Base-by-base conservation (phyloP, 2,329 filamentous ascomycete species). In the Nothophaeocryptopus gaeumannii region DNA sequence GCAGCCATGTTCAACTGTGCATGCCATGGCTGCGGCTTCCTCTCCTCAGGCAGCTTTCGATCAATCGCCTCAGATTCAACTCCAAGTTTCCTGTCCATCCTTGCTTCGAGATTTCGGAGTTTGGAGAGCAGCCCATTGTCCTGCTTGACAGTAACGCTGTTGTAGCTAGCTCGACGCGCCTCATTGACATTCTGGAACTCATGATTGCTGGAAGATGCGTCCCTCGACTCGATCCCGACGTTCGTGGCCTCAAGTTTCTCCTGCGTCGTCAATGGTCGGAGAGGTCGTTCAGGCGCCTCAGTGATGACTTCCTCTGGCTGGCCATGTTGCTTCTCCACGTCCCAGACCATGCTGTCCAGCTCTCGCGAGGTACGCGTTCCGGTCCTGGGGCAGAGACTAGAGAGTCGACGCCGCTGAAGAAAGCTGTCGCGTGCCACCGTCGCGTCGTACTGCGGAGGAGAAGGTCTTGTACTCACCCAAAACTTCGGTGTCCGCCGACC, bases 21-120 rank as follows among this genome's bases (percentile, higher is more conserved):
- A 36, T 62, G 61, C 46, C 72, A 73, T 5, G 73, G 71, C 34
- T 72, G 68, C 13, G 63, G 64, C 54, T 71, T 71, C 45, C 73
- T 66, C 39, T 75, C 72, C 47, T 74, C 70, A 1, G 68, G 69
- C 9, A 74, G 46, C 43, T 67, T 75, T 8, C 73, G 70, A 49
- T 76, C 73, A 29, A 77, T 72, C 15, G 74, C 74, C 51, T 75
- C 72, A 3, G 71, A 73, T 58, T 77, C 74, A 41, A 77, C 70
- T 15, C 73, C 73, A 50, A 76, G 63, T 56, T 72, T 74, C 38
- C 62, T 62, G 58, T 76, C 74, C 39, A 77, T 65, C 59, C 66
- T 66, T 37, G 69, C 64, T 54, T 76, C 74, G 36, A 67, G 62
- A 30, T 54, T 45, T 29, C 69, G 63, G 47, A 75, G 49, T 5